Percentiles rank a stretch among this genome's conserved stretches.
Conservation (phyloP, 345 rosid species). For the Linum tenue region DNA sequence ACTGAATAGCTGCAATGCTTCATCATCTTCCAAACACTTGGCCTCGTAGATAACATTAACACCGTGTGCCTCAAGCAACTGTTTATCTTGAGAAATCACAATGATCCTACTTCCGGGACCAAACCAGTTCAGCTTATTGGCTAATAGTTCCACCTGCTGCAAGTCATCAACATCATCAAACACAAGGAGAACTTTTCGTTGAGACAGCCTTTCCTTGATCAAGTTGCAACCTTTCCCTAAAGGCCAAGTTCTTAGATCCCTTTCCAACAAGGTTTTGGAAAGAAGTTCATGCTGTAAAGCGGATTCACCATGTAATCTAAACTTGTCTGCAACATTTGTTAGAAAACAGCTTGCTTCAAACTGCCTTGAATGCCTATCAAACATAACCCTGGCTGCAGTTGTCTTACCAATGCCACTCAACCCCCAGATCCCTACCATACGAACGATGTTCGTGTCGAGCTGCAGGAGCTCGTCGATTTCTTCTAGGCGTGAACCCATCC, state of each 20-base stretch:
- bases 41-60: not conserved
- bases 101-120: constrained; percentile 5
- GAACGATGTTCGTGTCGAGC: not conserved
- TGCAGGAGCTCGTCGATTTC: constrained; percentile 1
- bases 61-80: constrained; percentile 1
- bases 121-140: constrained; percentile 1
- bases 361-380: not conserved
- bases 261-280: not conserved
- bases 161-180: constrained; percentile 2
- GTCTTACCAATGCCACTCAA: constrained; percentile 11
- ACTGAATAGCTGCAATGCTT: constrained; percentile 1
- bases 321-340: constrained; percentile 6
- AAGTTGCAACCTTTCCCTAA: not conserved
- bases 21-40: not conserved
- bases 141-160: not conserved
- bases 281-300: not conserved
- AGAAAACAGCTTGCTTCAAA: constrained; percentile 9
- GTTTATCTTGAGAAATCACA: not conserved
- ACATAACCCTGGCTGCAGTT: not conserved
- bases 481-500: constrained; percentile 2
- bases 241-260: not conserved
- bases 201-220: not conserved
- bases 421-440: not conserved
- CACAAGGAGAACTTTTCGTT: not conserved
- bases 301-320: constrained; percentile 2